These are phyloP conservation scores for Fusarium tricinctum DNA, from an alignment of 2,329 filamentous ascomycete genomes.

Conservation along the genomic window DNA sequence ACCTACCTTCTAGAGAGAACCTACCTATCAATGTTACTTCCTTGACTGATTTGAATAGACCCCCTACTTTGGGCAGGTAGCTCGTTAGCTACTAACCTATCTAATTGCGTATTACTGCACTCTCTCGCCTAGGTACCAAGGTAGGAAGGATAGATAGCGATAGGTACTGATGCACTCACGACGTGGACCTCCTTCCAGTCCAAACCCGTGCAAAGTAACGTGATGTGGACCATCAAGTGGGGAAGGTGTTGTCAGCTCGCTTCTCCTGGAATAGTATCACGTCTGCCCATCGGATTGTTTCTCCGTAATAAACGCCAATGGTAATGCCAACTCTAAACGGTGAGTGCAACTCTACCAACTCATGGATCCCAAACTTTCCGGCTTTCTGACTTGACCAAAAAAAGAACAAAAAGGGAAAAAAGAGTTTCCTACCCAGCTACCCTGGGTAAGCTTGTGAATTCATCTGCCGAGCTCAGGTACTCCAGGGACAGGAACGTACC, in stretches of 20 bases:
- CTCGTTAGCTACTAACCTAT: background rate
- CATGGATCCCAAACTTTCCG: slow-evolving; percentile 22
- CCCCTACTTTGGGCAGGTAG: background rate
- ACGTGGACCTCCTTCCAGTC: slow-evolving; percentile 27
- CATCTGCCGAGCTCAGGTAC: slow-evolving; percentile 41
- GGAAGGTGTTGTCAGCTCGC: slow-evolving; percentile 16
- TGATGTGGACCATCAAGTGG: slow-evolving; percentile 37
- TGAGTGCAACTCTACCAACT: slow-evolving; percentile 30
- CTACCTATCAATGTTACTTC: background rate
- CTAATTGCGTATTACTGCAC: background rate
- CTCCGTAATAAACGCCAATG: slow-evolving; percentile 38
- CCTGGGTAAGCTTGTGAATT: slow-evolving; percentile 23
- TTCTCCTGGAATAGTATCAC: slow-evolving; percentile 26
- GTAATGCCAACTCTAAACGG: slow-evolving; percentile 42
- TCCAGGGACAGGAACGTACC: slow-evolving; percentile 37
- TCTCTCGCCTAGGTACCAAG: slow-evolving; percentile 2
- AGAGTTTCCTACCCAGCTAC: slow-evolving; percentile 17
- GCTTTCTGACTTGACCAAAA: slow-evolving; percentile 1
- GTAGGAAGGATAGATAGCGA: slow-evolving; percentile 5
- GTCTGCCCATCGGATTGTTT: background rate
- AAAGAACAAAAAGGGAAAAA: slow-evolving; percentile 1
- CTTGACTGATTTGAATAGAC: background rate
- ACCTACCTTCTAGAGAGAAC: background rate
- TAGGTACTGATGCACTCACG: slow-evolving; percentile 6
- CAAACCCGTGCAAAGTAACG: slow-evolving; percentile 41